Base-by-base conservation (phyloP, 1,284 basidiomycete species). In the Boletus hoseneyae region DNA sequence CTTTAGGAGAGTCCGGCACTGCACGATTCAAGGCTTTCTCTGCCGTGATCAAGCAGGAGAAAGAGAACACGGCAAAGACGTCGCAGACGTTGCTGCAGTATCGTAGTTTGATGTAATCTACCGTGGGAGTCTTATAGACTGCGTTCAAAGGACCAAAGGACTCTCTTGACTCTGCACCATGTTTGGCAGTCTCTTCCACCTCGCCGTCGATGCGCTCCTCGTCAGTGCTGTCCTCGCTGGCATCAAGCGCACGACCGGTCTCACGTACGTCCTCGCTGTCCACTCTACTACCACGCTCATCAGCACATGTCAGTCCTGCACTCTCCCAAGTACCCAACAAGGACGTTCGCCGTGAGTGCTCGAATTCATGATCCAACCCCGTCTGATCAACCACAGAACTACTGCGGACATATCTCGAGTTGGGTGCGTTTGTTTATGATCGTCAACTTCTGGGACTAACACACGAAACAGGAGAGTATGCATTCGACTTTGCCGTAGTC, bases 401-500 rank as follows among this genome's bases (percentile, higher is more conserved):
- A 16, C 62, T 91, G 25, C 75, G 78, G 42, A 78, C 83, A 15
- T 92, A 90, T 70, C 78, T 92, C 32, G 89, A 92, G 70, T 68
- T 84, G 32, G 89, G 88, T 88, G 59, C 47, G 16, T 16, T 16
- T 16, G 16, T 16, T 16, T 16, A 16, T 16, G 16, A 16, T 16
- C 16, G 16, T 16, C 16, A 16, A 16, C 16, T 16, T 16, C 27
- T 29, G 27, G 21, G 25, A 32, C 48, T 53, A 4, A 57, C 44
- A 16, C 29, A 19, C n/a, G 21, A 10, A 27, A 13, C 37, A 52
- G 87, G 87, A 42, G 87, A 92, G 70, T 92, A 91, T 60, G 70
- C 75, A 2, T 90, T 90, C 61, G 90, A 92, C 69, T 89, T 91
- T 62, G 85, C 84, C 10, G 80, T 91, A 12, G 89, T 93, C 25